Conservation (phyloP, 495 filamentous ascomycete genomes). For the Aspergillus sclerotioniger region DNA sequence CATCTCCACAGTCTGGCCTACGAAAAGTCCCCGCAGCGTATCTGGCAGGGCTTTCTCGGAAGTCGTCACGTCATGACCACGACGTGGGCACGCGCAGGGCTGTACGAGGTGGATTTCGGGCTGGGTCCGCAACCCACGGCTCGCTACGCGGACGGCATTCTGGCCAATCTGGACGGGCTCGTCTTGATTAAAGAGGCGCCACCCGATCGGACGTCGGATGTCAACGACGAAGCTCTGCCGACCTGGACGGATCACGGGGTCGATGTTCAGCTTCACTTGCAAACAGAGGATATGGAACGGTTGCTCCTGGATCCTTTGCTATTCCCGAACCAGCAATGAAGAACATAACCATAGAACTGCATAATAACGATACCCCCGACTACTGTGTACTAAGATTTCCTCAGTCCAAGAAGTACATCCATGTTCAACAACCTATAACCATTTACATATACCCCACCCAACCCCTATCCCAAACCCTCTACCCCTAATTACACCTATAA, state of each 20-base stretch:
- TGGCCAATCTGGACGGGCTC: slow-evolving; percentile 28
- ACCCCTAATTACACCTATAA: not conserved
- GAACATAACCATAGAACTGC: not conserved
- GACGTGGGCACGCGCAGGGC: slow-evolving; percentile 24
- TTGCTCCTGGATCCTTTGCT: slow-evolving; percentile 16
- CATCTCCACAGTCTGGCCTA: slow-evolving; percentile 29
- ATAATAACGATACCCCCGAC: not conserved
- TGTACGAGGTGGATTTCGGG: slow-evolving; percentile 33
- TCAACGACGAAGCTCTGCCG: not conserved
- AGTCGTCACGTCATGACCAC: slow-evolving; percentile 30
- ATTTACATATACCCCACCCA: too few species aligned
- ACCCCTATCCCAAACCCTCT: too few species aligned
- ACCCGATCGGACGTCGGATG: slow-evolving; percentile 2
- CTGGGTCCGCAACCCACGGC: slow-evolving; percentile 4
- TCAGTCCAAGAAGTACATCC: too few species aligned
- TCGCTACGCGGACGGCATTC: slow-evolving; percentile 25
- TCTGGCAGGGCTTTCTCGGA: slow-evolving; percentile 37
- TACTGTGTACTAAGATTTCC: too few species aligned
- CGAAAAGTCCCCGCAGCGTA: slow-evolving; percentile 31
- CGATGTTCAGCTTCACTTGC: slow-evolving; percentile 28
- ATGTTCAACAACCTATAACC: not conserved
- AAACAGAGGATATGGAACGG: slow-evolving; percentile 26
- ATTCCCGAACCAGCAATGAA: not conserved
- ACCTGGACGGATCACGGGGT: slow-evolving; percentile 26
- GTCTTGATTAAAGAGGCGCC: slow-evolving; percentile 30